Evolutionary conservation across 352 stramenopile genomes (phyloP), one percentile per base, ranked within the genome.

Genomic region (Pythium phragmitis): DNA sequence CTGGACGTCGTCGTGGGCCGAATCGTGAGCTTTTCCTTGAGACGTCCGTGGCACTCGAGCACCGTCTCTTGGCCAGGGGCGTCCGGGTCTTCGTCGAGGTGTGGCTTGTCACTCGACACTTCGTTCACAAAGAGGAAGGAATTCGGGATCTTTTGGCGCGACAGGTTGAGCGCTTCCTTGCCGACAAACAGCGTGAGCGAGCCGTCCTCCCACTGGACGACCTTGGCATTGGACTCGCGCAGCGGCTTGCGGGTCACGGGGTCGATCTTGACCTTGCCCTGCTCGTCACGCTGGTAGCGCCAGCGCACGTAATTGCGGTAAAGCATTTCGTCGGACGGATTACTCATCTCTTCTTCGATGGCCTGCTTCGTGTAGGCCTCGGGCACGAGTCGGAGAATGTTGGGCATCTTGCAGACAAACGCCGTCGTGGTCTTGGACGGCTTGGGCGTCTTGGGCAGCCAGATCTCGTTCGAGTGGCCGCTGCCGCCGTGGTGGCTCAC

Each of bases 251-350:
- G 64, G 0, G 82, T 95, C 48, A 69, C 74, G 11, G 82, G 77
- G 45, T 95, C 84, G 46, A 92, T 65, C 54, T 87, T 72, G 28
- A 91, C 77, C 17, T 71, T 73, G n/a, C 84, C 84, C 13, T 79
- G 72, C 9, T 72, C 70, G 45, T 91, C 76, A 48, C 84, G 82
- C 62, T 82, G 73, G 62, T 74, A 87, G 48, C 86, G 73, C 86
- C 86, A 95, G 33, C 86, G 86, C 49, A 93, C 84, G 65, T 93
- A 93, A 69, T 93, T 95, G 45, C 86, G 86, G 63, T 95, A 95
- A 48, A 95, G 64, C 62, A 68, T 91, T 66, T 95, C 86, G 52
- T 95, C 86, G 19, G 82, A 90, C 48, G 80, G 85, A 60, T 93
- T 88, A n/a, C 59, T 70, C 82, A 92, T 95, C 65, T 95, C 86